phyloP scores from a whole-genome alignment of 495 filamentous ascomycete species.

The Hyaloscypha finlandica region DNA sequence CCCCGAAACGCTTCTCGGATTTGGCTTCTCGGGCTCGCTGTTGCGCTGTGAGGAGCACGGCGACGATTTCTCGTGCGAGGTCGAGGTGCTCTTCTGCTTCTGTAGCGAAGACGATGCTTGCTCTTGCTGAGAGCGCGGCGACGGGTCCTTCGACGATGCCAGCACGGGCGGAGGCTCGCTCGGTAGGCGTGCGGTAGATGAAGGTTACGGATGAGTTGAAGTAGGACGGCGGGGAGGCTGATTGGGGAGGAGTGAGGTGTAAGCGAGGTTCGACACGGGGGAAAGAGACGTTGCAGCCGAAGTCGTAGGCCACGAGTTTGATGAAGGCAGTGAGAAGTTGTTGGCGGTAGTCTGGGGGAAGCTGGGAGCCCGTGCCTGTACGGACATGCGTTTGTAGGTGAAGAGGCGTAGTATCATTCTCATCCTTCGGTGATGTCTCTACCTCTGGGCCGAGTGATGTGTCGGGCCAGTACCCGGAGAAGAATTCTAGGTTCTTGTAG shows the following conservation, averaged over 20 bases:
- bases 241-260: conserved; percentile 53
- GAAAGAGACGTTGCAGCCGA: conserved; percentile 69
- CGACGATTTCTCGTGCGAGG: conserved; percentile 71
- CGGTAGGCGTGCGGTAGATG: conserved; percentile 67
- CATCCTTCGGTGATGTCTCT: neutral
- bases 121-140: conserved; percentile 59
- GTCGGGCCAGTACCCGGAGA: conserved; percentile 55
- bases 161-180: conserved; percentile 66
- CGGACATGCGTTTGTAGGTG: conserved; percentile 29
- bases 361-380: conserved; percentile 60
- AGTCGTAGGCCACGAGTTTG: conserved; percentile 78
- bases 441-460: conserved; percentile 38
- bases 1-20: conserved; percentile 64
- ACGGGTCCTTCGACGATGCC: conserved; percentile 79
- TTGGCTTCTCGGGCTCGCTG: conserved; percentile 75
- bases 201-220: conserved; percentile 55
- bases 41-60: conserved; percentile 76
- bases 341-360: conserved; percentile 75
- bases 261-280: conserved; percentile 65
- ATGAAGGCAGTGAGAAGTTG: conserved; percentile 70
- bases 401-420: conserved; percentile 7
- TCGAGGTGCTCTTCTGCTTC: conserved; percentile 60
- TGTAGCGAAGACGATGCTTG: conserved; percentile 49
- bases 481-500: conserved; percentile 53
- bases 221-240: conserved; percentile 45